phyloP scores from a whole-genome alignment of 1,284 basidiomycete species.

The Rhodotorula sp. region DNA sequence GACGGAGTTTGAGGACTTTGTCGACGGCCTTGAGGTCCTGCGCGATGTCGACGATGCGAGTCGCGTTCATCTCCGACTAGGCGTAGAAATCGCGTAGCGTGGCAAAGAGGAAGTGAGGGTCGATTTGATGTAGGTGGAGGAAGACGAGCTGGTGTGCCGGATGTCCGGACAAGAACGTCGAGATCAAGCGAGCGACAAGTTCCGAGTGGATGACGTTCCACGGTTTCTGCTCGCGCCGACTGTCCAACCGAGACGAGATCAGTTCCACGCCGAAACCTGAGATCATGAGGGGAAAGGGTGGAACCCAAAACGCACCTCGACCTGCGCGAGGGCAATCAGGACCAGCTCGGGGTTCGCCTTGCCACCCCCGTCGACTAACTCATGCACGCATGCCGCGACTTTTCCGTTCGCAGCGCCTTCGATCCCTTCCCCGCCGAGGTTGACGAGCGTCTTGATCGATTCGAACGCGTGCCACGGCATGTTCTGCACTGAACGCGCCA shows the following conservation, averaged over 20 bases:
- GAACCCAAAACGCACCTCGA: conserved; percentile 76
- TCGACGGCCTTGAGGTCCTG: conserved; percentile 93
- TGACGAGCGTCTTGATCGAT: conserved; percentile 79
- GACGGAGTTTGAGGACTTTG: conserved; percentile 79
- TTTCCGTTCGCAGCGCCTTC: conserved; percentile 2
- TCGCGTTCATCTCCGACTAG: conserved; percentile 89
- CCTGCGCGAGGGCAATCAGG: conserved; percentile 83
- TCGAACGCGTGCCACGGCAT: conserved; percentile 94
- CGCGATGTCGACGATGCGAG: conserved; percentile 89
- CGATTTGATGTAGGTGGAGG: too few relatives aligned
- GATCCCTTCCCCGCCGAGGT: conserved; percentile 57
- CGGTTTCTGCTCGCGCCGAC: conserved; percentile 68
- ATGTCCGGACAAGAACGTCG: conserved; percentile 87
- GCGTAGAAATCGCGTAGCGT: conserved; percentile 89
- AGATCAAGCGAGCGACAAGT: conserved; percentile 78
- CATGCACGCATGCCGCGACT: conserved; percentile 53
- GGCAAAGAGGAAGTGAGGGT: too few relatives aligned
- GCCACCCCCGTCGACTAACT: conserved; percentile 87
- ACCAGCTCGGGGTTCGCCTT: conserved; percentile 92
- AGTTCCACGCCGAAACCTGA: too few relatives aligned
- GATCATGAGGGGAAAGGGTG: too few relatives aligned
- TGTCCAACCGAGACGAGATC: too few relatives aligned
- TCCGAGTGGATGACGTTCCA: conserved; percentile 85
- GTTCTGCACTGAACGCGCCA: conserved; percentile 79
- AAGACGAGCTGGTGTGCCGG: conserved; percentile 95